Conservation (phyloP, 139 green algal species). For the Edaphochlamys debaryana region DNA sequence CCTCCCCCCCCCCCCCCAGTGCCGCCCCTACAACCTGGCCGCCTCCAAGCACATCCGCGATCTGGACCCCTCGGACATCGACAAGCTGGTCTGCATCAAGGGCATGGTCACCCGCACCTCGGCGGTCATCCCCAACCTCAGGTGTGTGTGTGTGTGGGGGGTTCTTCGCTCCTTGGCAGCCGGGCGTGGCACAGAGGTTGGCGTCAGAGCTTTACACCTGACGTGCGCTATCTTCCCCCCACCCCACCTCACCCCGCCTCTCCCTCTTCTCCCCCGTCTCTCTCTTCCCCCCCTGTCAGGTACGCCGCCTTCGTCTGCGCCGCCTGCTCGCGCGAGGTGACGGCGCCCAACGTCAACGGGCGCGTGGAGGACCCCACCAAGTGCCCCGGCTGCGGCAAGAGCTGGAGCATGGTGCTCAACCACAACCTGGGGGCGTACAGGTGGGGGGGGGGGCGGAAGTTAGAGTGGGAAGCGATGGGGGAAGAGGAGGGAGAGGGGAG, state of each 20-base stretch:
- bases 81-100: slow-evolving; percentile 89
- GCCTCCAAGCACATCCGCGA: slow-evolving; percentile 86
- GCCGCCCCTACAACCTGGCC: slow-evolving; percentile 91
- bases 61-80: slow-evolving; percentile 95
- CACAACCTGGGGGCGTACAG: slow-evolving; percentile 76
- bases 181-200: not conserved
- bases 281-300: too few species aligned
- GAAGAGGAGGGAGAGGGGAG: too few species aligned
- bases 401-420: slow-evolving; percentile 43
- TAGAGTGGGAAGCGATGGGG: too few species aligned
- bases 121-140: slow-evolving; percentile 94
- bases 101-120: slow-evolving; percentile 96
- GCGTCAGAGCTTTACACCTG: too few species aligned
- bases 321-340: slow-evolving; percentile 15
- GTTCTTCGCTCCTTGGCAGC: too few species aligned
- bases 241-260: too few species aligned
- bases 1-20: slow-evolving; percentile 58
- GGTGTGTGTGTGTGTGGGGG: slow-evolving; percentile 33
- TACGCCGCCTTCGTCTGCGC: slow-evolving; percentile 67
- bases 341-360: slow-evolving; percentile 65
- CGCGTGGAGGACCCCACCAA: slow-evolving; percentile 83
- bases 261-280: too few species aligned
- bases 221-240: too few species aligned
- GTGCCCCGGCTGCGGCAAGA: slow-evolving; percentile 65
- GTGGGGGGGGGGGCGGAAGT: too few species aligned